A percentile compares a stretch with the other conserved stretches of the same genome.
Evolutionary conservation across 805 yeast genomes (phyloP).

Genomic region (Pichia scutulata): DNA sequence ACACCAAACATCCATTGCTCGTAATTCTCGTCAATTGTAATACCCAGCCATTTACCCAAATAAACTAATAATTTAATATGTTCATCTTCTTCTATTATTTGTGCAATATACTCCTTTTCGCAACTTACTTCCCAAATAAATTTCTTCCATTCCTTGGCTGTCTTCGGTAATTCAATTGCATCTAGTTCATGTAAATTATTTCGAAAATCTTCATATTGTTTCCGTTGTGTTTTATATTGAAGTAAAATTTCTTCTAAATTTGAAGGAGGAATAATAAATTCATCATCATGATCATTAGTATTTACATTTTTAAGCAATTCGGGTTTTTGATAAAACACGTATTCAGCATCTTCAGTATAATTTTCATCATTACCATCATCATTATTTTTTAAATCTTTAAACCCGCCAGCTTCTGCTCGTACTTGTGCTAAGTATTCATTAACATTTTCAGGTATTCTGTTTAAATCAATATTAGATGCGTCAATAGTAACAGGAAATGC

Average conservation of each 20-base stretch:
- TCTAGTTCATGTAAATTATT: constrained; percentile 18
- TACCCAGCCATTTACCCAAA: constrained; percentile 35
- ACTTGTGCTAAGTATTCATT: constrained; percentile 29
- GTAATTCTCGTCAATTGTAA: constrained; percentile 23
- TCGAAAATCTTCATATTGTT: constrained; percentile 16
- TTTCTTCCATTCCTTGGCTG: constrained; percentile 36
- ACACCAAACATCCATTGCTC: constrained; percentile 35
- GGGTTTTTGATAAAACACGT: background rate
- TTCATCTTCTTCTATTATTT: constrained; percentile 29
- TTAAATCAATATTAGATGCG: constrained; percentile 12
- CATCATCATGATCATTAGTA: background rate
- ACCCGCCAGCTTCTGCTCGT: constrained; percentile 23
- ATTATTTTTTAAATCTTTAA: background rate
- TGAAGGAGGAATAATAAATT: background rate
- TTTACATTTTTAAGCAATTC: background rate
- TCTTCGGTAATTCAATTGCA: constrained; percentile 30
- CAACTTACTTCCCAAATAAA: constrained; percentile 31
- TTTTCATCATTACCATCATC: constrained; percentile 1
- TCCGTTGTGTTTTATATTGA: constrained; percentile 13
- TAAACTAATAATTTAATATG: constrained; percentile 33
- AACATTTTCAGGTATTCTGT: constrained; percentile 19
- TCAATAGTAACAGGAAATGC: constrained; percentile 28
- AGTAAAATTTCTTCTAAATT: constrained; percentile 10
- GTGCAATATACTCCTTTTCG: constrained; percentile 22
- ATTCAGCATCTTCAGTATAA: constrained; percentile 7